Evolutionary conservation across 768 basidiomycete genomes (phyloP).

Genomic region (Mycena albidolilacea): DNA sequence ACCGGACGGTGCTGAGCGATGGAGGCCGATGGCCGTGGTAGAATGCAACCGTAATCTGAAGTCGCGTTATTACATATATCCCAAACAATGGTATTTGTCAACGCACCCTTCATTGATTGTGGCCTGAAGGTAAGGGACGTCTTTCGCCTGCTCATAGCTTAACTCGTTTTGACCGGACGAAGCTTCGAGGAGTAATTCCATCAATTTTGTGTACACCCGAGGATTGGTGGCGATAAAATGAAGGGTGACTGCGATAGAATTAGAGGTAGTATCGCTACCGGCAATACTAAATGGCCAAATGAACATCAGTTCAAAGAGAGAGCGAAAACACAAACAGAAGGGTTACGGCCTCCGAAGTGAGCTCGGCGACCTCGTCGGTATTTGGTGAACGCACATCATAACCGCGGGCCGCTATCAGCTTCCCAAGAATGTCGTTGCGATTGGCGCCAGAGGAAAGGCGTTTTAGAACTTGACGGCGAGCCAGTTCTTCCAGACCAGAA

Average conservation of each 20-base stretch:
- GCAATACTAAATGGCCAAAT: conserved; percentile 46
- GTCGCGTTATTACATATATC: background rate
- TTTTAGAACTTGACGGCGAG: conserved; percentile 44
- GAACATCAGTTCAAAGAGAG: background rate
- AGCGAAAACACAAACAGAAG: conserved; percentile 43
- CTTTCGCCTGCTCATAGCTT: conserved; percentile 44
- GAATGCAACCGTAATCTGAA: conserved; percentile 51
- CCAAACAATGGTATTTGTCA: background rate
- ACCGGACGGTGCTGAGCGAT: conserved; percentile 48
- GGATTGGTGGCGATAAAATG: conserved; percentile 45
- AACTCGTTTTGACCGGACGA: conserved; percentile 30
- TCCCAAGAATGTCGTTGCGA: conserved; percentile 48
- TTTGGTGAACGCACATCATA: conserved; percentile 34
- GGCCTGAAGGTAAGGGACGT: conserved; percentile 47
- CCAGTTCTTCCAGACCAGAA: conserved; percentile 42
- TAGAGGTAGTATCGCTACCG: conserved; percentile 54
- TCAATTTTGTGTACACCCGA: conserved; percentile 42
- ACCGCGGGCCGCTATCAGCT: conserved; percentile 42
- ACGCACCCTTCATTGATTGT: conserved; percentile 48
- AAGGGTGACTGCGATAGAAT: conserved; percentile 49
- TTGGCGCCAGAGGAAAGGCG: conserved; percentile 39
- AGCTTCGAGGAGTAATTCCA: conserved; percentile 36
- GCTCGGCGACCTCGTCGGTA: conserved; percentile 42
- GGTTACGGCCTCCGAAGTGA: conserved; percentile 48
- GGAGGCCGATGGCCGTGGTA: conserved; percentile 55